Evolutionary conservation across 371 early-diverging fungal species (phyloP).

Genomic region (Massospora cicadina): DNA sequence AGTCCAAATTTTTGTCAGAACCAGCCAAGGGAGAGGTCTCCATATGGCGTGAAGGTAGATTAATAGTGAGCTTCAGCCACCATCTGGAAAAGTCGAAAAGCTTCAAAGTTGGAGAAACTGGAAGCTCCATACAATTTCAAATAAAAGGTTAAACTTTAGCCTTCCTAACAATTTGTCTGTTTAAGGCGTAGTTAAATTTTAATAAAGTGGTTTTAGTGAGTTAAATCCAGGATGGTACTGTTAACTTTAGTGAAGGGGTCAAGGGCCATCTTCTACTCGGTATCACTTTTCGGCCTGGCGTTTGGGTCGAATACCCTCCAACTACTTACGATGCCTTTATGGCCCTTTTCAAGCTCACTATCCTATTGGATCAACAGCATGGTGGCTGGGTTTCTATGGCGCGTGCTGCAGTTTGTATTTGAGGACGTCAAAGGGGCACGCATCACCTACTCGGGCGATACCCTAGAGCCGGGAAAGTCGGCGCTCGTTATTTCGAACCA

Average conservation of each 20-base stretch:
- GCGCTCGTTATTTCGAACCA: slow-evolving; percentile 47
- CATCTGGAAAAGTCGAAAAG: too few species aligned
- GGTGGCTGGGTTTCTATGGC: slow-evolving; percentile 37
- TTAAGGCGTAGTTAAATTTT: too few species aligned
- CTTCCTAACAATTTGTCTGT: too few species aligned
- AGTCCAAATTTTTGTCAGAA: too few species aligned
- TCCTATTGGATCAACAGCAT: slow-evolving; percentile 35
- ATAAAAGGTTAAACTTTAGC: too few species aligned
- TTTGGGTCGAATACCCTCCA: slow-evolving; percentile 29
- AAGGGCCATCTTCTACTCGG: slow-evolving; percentile 3
- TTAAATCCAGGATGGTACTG: background rate
- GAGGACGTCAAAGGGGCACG: slow-evolving; percentile 30
- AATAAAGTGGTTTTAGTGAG: too few species aligned
- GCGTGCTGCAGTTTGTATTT: slow-evolving; percentile 38
- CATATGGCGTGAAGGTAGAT: too few species aligned
- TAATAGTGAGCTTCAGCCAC: too few species aligned
- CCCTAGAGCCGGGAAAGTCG: slow-evolving; percentile 28
- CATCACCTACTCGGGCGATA: slow-evolving; percentile 45
- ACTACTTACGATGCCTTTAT: slow-evolving; percentile 27
- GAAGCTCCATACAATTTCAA: too few species aligned
- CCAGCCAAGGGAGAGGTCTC: too few species aligned
- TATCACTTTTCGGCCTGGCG: background rate
- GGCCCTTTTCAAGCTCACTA: slow-evolving; percentile 30
- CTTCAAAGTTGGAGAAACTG: too few species aligned
- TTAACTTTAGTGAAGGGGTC: background rate